Evolutionary conservation across 2,329 filamentous ascomycete species (phyloP).

Genomic region (Fusarium sp.): DNA sequence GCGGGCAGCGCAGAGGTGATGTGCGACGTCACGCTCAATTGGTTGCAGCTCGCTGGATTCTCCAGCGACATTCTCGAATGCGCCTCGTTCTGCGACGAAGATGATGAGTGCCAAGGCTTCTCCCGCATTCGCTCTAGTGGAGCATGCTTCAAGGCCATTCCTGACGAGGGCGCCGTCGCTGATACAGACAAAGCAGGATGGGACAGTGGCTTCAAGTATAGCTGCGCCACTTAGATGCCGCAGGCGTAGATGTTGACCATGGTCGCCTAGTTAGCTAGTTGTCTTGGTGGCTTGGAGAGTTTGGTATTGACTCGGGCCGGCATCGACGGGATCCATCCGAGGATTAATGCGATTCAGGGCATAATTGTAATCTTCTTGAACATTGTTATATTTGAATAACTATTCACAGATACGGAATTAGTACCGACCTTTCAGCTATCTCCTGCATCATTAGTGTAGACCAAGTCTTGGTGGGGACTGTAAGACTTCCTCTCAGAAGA

Average conservation of each 20-base stretch:
- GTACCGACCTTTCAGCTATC: too few species aligned
- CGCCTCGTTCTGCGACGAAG: neutral
- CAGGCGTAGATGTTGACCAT: rapidly evolving
- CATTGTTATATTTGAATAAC: neutral
- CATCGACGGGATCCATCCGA: too few species aligned
- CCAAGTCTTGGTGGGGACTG: too few species aligned
- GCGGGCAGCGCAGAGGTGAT: rapidly evolving
- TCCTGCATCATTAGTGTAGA: too few species aligned
- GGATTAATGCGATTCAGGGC: neutral
- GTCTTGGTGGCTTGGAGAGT: neutral
- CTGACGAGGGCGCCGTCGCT: too few species aligned
- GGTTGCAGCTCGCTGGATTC: rapidly evolving
- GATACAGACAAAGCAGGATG: neutral
- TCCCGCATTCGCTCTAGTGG: neutral
- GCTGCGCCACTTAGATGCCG: neutral
- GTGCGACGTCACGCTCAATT: neutral
- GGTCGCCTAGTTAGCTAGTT: neutral
- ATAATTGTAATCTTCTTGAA: neutral
- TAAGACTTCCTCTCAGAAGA: too few species aligned
- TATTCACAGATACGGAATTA: too few species aligned
- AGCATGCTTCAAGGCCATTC: neutral
- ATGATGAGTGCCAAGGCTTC: neutral
- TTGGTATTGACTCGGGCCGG: neutral
- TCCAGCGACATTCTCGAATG: neutral
- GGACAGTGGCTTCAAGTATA: neutral